These are phyloP conservation scores for Bauhinia variegata DNA, from an alignment of 306 rosid species.

Conservation along the genomic window DNA sequence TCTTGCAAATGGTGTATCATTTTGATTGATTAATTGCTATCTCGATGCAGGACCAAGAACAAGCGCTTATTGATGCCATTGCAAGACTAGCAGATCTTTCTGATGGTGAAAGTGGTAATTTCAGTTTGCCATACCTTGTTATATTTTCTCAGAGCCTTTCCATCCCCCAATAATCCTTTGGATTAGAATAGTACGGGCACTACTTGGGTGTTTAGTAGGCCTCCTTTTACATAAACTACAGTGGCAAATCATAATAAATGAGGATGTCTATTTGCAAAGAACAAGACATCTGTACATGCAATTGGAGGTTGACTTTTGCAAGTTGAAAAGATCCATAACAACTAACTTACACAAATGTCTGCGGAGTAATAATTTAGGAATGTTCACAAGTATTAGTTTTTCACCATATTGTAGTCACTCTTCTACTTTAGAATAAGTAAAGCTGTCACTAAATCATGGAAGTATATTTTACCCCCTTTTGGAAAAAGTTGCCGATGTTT, in stretches of 20 bases:
- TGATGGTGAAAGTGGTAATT: conserved; percentile 85
- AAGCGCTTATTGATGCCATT: conserved; percentile 85
- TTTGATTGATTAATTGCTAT: conserved; percentile 8
- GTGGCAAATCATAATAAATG: background rate
- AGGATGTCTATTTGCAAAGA: background rate
- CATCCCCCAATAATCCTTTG: conserved; percentile 21
- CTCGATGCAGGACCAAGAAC: conserved; percentile 81
- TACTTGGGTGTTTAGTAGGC: conserved; percentile 1
- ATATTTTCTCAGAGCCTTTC: conserved; percentile 18
- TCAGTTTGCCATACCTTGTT: conserved; percentile 3
- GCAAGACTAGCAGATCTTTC: conserved; percentile 73
- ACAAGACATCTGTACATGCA: conserved; percentile 1
- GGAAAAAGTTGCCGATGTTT: background rate
- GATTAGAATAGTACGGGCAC: background rate
- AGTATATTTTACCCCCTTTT: background rate
- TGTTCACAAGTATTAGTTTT: background rate
- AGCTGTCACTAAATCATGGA: conserved; percentile 1
- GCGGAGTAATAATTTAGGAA: conserved; percentile 4
- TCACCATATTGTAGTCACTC: background rate
- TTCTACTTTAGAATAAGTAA: background rate
- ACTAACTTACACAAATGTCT: background rate
- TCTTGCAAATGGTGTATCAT: conserved; percentile 20
- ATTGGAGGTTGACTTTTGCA: background rate
- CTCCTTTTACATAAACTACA: background rate
- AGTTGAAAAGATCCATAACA: background rate